Conservation (phyloP, 257 asterid genomes). For the Solanum bulbocastanum region DNA sequence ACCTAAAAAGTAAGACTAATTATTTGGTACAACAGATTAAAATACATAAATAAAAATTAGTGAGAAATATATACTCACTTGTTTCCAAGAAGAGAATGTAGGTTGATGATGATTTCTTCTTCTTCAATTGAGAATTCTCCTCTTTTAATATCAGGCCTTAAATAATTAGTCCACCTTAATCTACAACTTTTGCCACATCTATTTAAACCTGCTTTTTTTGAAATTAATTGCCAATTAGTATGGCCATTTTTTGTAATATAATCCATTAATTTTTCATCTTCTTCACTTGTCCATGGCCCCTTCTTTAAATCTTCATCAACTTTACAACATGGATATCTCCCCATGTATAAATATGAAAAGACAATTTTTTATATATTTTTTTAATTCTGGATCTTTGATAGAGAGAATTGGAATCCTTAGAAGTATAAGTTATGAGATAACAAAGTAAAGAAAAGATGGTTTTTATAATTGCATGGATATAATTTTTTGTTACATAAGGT, state of each 20-base stretch:
- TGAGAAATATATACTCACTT: not conserved
- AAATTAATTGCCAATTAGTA: conserved; percentile 25
- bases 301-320: conserved; percentile 13
- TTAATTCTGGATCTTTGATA: not conserved
- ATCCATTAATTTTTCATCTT: conserved; percentile 15
- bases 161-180: conserved; percentile 30
- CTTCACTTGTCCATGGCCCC: conserved; percentile 32
- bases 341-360: not conserved
- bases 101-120: conserved; percentile 16
- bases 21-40: not conserved
- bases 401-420: not conserved
- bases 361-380: no score
- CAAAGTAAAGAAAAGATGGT: not conserved
- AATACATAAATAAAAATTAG: not conserved
- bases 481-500: not conserved
- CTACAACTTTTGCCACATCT: conserved; percentile 35
- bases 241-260: conserved; percentile 16
- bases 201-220: conserved; percentile 19
- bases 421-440: not conserved
- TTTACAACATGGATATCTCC: conserved; percentile 7
- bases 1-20: not conserved
- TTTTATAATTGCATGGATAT: conserved; percentile 3
- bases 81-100: conserved; percentile 23
- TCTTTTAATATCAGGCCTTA: conserved; percentile 26
- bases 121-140: conserved; percentile 28